Percentiles rank a stretch among this genome's conserved stretches.
phyloP scores from a whole-genome alignment of 176 grass and related monocot genomes.

The Phragmites australis region DNA sequence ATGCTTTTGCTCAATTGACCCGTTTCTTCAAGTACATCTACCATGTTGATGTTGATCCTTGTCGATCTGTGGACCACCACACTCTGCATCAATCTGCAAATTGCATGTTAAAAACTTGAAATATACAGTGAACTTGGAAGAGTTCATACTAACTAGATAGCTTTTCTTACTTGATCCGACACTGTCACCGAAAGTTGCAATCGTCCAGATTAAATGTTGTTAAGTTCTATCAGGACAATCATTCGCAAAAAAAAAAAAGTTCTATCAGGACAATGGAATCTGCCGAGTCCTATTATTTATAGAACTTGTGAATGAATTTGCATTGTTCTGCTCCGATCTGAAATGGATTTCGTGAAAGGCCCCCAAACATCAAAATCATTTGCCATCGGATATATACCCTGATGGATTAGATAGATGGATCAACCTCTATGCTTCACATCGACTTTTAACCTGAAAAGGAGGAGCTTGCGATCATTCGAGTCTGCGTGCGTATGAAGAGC shows the following conservation, averaged over 20 bases:
- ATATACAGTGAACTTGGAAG: neutral
- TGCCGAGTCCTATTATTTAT: no score
- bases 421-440: neutral
- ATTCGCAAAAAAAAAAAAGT: no score
- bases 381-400: neutral
- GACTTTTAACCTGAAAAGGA: constrained; percentile 4
- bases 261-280: neutral
- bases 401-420: neutral
- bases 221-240: neutral
- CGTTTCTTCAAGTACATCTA: neutral
- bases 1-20: neutral
- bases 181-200: neutral
- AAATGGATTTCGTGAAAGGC: neutral
- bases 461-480: neutral
- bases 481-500: neutral
- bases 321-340: no score
- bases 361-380: neutral
- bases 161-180: neutral
- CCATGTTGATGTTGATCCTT: neutral
- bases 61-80: neutral
- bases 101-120: constrained; percentile 17
- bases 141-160: no score
- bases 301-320: neutral
- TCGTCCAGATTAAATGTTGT: neutral
- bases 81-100: neutral